Conservation (phyloP, 371 early-diverging fungal genomes). For the Syncephalastrum racemosum region DNA sequence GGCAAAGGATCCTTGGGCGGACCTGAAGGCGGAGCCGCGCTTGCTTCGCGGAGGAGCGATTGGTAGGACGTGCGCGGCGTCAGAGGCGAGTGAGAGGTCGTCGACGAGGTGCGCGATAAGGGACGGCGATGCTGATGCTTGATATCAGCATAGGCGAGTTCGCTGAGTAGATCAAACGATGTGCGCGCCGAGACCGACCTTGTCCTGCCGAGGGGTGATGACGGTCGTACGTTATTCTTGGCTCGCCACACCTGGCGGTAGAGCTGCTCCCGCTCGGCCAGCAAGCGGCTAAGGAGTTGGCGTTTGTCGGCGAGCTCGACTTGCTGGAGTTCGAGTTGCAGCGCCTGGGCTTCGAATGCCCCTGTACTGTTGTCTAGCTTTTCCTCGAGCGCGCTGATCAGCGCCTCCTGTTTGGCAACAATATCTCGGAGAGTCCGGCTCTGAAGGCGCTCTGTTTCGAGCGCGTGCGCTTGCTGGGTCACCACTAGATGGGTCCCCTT, state of each 20-base stretch:
- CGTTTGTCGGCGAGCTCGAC: slow-evolving; percentile 43
- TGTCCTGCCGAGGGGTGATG: slow-evolving; percentile 3
- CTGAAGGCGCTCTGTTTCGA: slow-evolving; percentile 32
- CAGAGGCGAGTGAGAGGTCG: slow-evolving; percentile 1
- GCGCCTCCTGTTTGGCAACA: slow-evolving; percentile 36
- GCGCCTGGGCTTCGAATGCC: slow-evolving; percentile 5
- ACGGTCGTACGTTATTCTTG: not conserved
- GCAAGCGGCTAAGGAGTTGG: slow-evolving; percentile 26
- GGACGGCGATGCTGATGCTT: not conserved
- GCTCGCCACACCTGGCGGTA: slow-evolving; percentile 4
- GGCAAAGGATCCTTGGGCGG: slow-evolving; percentile 28
- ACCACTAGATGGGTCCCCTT: slow-evolving; percentile 34
- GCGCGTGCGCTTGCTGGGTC: slow-evolving; percentile 28
- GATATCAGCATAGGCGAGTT: slow-evolving; percentile 13
- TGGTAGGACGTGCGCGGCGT: slow-evolving; percentile 8
- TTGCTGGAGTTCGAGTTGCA: slow-evolving; percentile 37
- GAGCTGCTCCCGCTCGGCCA: slow-evolving; percentile 38
- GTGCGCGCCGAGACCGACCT: slow-evolving; percentile 27
- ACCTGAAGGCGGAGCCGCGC: slow-evolving; percentile 23
- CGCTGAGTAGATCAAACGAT: slow-evolving; percentile 34
- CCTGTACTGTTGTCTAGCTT: slow-evolving; percentile 12
- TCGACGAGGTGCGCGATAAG: slow-evolving; percentile 7
- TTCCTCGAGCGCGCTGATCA: slow-evolving; percentile 34
- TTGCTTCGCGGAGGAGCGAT: slow-evolving; percentile 7
- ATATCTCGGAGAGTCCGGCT: slow-evolving; percentile 26